phyloP scores from a whole-genome alignment of 2,329 filamentous ascomycete species.

The Alternaria longipes region DNA sequence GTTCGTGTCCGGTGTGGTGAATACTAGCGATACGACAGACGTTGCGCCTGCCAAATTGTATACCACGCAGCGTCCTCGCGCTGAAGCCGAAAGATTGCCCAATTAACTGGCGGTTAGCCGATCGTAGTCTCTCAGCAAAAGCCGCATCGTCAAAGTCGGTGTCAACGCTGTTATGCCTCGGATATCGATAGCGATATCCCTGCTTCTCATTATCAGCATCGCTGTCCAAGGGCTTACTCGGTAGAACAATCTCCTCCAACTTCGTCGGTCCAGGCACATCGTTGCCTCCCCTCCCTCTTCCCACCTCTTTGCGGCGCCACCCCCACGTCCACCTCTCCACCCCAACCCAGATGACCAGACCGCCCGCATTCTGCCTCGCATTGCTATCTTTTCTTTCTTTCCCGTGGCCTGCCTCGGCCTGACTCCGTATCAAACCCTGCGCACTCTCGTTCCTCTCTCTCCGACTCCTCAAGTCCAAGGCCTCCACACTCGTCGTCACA shows the following conservation, averaged over 20 bases:
- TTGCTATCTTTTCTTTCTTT: not conserved
- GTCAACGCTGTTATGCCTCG: not conserved
- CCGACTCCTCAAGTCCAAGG: conserved; percentile 27
- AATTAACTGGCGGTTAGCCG: conserved; percentile 28
- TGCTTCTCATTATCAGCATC: not conserved
- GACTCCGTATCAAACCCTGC: conserved; percentile 24
- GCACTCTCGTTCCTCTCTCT: conserved; percentile 33
- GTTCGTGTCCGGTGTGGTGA: too few relatives aligned
- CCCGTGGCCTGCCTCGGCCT: conserved; percentile 2
- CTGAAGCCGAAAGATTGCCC: conserved; percentile 37
- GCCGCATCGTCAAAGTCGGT: conserved; percentile 39
- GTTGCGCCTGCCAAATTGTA: conserved; percentile 21
- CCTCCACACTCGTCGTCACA: not conserved
- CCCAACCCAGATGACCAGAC: conserved; percentile 4
- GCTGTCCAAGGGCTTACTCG: not conserved
- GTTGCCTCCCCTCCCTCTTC: not conserved
- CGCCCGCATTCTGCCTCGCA: not conserved
- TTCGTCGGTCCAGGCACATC: not conserved
- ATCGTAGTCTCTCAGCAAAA: conserved; percentile 31
- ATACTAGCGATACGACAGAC: too few relatives aligned
- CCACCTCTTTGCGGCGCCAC: not conserved
- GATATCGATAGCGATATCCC: not conserved
- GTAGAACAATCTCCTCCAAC: not conserved
- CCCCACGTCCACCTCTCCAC: not conserved
- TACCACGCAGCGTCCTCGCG: conserved; percentile 29